Percentiles rank a stretch among this genome's conserved stretches.
These are phyloP conservation scores for Picea sitchensis DNA, from an alignment of 75 land plant species.

Conservation along the genomic window DNA sequence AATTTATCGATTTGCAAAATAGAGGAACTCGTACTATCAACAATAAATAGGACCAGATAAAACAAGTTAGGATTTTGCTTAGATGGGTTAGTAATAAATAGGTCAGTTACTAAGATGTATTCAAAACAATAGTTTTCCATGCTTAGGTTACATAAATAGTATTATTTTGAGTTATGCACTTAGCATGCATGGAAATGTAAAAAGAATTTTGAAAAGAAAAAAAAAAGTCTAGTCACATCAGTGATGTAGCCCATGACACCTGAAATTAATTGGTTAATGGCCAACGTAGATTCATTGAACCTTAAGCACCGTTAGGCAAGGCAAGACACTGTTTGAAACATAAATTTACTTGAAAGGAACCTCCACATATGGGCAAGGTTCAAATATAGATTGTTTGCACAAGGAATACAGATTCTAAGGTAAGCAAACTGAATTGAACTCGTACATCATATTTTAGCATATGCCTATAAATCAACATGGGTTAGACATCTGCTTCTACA, in stretches of 20 bases:
- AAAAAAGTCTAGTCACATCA: not conserved
- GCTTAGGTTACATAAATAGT: too few species aligned
- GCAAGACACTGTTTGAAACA: not conserved
- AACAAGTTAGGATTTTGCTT: not conserved
- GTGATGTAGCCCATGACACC: not conserved
- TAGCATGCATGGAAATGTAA: not conserved
- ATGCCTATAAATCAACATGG: not conserved
- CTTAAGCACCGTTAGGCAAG: not conserved
- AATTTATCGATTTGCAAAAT: not conserved
- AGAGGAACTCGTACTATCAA: not conserved
- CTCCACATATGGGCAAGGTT: not conserved
- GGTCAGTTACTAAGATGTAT: too few species aligned
- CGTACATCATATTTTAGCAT: not conserved
- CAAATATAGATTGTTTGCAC: not conserved
- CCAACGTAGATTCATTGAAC: not conserved
- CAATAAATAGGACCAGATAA: not conserved
- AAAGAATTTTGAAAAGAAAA: not conserved
- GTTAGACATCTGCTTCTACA: too few species aligned
- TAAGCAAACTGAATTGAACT: not conserved
- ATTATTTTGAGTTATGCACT: too few species aligned
- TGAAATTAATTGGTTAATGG: not conserved
- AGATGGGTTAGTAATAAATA: not conserved
- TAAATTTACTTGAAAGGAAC: not conserved
- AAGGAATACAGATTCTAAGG: not conserved
- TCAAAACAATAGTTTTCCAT: too few species aligned